Conservation (phyloP, 2,329 filamentous ascomycete species). For the Dothistroma pini region DNA sequence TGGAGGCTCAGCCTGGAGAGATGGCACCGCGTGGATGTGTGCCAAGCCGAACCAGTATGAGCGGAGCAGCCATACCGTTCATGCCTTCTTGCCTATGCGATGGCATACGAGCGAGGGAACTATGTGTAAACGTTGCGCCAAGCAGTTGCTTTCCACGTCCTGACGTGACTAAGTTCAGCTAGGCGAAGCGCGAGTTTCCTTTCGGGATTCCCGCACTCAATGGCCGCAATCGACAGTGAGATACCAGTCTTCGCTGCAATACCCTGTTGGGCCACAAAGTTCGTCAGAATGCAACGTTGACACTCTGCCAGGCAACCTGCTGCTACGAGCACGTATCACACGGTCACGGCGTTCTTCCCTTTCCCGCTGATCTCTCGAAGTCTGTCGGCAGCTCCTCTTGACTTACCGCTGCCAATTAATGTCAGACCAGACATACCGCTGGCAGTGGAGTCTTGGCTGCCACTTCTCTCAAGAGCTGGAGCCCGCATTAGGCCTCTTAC, state of each 20-base stretch:
- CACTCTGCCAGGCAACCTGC: background rate
- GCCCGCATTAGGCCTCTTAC: constrained; percentile 44
- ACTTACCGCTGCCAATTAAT: constrained; percentile 22
- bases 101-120: background rate
- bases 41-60: background rate
- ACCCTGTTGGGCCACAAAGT: background rate
- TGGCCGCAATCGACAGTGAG: background rate
- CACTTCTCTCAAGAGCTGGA: constrained; percentile 17
- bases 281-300: background rate
- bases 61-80: background rate
- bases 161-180: background rate
- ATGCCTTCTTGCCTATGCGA: background rate
- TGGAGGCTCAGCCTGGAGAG: constrained; percentile 23
- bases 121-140: background rate
- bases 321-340: background rate
- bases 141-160: background rate
- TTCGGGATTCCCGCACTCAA: background rate
- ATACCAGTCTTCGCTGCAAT: background rate
- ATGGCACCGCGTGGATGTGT: background rate
- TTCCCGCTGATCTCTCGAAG: constrained; percentile 22
- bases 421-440: constrained; percentile 24
- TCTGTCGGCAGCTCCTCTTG: constrained; percentile 30
- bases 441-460: constrained; percentile 27
- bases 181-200: background rate
- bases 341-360: constrained; percentile 6